A percentile compares a stretch with the other conserved stretches of the same genome.
These are phyloP conservation scores for Lipomyces yamadae DNA, from an alignment of 805 yeast species.

Conservation along the genomic window DNA sequence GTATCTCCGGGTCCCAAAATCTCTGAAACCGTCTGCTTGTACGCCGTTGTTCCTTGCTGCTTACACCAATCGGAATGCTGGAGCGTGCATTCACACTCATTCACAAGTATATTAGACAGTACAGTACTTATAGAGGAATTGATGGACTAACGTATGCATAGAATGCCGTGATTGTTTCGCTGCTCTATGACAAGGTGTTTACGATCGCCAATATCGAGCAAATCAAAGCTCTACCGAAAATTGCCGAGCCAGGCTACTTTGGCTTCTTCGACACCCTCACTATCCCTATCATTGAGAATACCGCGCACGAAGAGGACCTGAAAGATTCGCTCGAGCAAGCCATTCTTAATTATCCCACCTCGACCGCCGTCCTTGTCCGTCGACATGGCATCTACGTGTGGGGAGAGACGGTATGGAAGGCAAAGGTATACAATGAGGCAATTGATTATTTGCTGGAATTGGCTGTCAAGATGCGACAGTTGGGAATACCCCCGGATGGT, in stretches of 20 bases:
- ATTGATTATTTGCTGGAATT: conserved; percentile 85
- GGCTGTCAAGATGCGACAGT: conserved; percentile 78
- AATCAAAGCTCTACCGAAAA: conserved; percentile 81
- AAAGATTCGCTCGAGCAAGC: conserved; percentile 67
- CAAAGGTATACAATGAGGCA: conserved; percentile 91
- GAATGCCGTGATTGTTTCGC: conserved; percentile 76
- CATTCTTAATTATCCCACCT: conserved; percentile 68
- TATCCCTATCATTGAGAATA: conserved; percentile 90
- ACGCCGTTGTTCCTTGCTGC: conserved; percentile 85
- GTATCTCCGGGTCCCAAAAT: conserved; percentile 64
- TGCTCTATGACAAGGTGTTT: conserved; percentile 72
- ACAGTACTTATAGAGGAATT: neutral
- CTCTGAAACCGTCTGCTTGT: conserved; percentile 88
- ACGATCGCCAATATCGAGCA: conserved; percentile 83
- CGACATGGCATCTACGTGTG: conserved; percentile 96
- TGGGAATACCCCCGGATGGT: conserved; percentile 56
- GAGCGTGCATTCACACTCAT: conserved; percentile 95
- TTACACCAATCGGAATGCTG: conserved; percentile 70
- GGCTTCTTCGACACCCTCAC: conserved; percentile 73
- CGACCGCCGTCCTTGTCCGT: conserved; percentile 87
- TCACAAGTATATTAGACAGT: conserved; percentile 56
- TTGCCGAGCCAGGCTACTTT: conserved; percentile 68
- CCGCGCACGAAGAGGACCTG: conserved; percentile 85
- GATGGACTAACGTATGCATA: neutral
- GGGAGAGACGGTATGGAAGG: conserved; percentile 92